Percentiles rank a stretch among this genome's conserved stretches.
These are phyloP conservation scores for Telopea speciosissima DNA, from an alignment of 177 flowering plant genomes.

Conservation along the genomic window DNA sequence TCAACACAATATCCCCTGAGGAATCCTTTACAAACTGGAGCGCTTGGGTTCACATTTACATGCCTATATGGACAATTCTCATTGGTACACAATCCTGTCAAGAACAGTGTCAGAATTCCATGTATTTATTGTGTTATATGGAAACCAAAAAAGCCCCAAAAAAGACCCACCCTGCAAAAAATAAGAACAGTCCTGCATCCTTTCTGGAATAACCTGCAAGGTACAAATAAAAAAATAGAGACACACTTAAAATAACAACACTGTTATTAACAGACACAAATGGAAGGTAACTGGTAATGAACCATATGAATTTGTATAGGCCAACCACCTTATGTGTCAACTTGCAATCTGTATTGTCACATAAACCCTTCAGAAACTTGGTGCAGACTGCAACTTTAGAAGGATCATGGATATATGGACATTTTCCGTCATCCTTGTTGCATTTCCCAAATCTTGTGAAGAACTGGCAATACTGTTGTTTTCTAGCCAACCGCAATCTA, in stretches of 20 bases:
- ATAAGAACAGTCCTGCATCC: constrained; percentile 97
- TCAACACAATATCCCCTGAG: constrained; percentile 94
- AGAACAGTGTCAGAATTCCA: constrained; percentile 13
- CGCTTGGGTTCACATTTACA: constrained; percentile 84
- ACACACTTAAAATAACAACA: too few species aligned
- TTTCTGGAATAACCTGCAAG: constrained; percentile 89
- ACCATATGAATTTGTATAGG: neutral
- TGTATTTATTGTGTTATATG: neutral
- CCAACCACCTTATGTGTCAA: constrained; percentile 83
- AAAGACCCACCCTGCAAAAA: constrained; percentile 63
- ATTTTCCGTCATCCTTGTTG: constrained; percentile 80
- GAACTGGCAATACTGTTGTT: constrained; percentile 82
- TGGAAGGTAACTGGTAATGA: neutral
- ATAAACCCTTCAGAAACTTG: constrained; percentile 78
- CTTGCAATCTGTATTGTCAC: constrained; percentile 64
- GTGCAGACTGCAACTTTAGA: constrained; percentile 94
- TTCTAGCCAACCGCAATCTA: constrained; percentile 65
- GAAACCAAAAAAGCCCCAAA: neutral
- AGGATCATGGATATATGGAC: constrained; percentile 89
- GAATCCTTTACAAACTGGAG: constrained; percentile 80
- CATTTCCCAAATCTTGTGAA: constrained; percentile 97
- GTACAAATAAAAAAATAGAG: constrained; percentile 13
- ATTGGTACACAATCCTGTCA: constrained; percentile 82
- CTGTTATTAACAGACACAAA: neutral
- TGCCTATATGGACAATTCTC: constrained; percentile 83